Base-by-base conservation (phyloP, 768 basidiomycete species). In the Boletus tomentosulus region DNA sequence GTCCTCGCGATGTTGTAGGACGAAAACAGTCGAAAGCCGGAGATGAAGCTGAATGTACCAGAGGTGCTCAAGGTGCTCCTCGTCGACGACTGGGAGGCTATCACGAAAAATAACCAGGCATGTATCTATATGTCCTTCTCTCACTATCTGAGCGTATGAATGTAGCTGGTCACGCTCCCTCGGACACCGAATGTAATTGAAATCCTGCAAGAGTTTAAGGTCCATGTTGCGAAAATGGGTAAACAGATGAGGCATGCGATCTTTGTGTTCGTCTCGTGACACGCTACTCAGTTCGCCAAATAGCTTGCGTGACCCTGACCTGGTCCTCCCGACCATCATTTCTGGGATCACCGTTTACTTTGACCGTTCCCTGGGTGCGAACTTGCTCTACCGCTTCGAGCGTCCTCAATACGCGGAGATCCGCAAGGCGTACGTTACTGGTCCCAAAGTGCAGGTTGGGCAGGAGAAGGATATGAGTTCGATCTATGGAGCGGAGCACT, bases 71-170 rank as follows among this genome's bases (percentile, higher is more conserved):
- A 97, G 69, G 80, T 85, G 30, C 78, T 88, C 45, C 78, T 99
- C 35, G 94, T 98, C 2, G 94, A 98, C 64, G 97, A 98, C 61
- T 99, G 97, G 97, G 96, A 98, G 71, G 83, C 86, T 5, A 85
- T 98, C 37, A 98, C 97, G 50, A 98, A 97, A 75, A 90, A 94
- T 66, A 84, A 85, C 61, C 89, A 93, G 81, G 96, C 88, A 54
- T 27, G 71, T 57, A 25, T 24, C 16, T 16, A 9, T 15, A n/a
- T 41, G 19, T 16, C 2, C 8, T 12, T 42, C 31, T 48, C 25
- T 49, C 34, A 12, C 15, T 12, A 0, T n/a, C n/a, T 19, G 19
- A 19, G 19, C 19, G 19, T 13, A 8, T 48, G 41, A 10, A 43
- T 16, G n/a, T 62, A 98, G 93, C 77, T 97, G 46, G 89, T 98